phyloP scores from a whole-genome alignment of 2,329 filamentous ascomycete species.

The Trichophyton simii region DNA sequence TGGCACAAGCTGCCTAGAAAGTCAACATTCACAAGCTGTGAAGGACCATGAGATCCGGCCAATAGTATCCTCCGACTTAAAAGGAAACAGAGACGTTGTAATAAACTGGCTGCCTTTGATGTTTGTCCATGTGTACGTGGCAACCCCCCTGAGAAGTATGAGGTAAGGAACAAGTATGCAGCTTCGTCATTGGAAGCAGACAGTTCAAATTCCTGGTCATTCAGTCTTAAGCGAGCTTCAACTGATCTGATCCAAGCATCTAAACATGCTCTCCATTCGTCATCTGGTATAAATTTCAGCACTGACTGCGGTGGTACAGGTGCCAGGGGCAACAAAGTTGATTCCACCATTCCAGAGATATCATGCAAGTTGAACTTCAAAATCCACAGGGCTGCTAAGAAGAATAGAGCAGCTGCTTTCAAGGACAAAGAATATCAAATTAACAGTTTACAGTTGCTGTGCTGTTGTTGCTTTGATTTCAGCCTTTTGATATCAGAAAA shows the following conservation, averaged over 20 bases:
- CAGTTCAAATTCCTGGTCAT: constrained; percentile 43
- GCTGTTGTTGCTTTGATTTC: not conserved
- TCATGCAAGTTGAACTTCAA: not conserved
- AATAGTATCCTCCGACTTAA: constrained; percentile 49
- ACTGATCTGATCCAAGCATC: constrained; percentile 62
- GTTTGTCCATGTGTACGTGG: constrained; percentile 15
- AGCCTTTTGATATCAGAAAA: not conserved
- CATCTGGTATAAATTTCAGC: constrained; percentile 50
- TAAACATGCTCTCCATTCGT: constrained; percentile 67
- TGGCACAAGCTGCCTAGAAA: constrained; percentile 58
- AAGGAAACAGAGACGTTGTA: constrained; percentile 54
- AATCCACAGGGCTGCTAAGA: not conserved
- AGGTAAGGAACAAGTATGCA: constrained; percentile 50
- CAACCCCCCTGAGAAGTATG: constrained; percentile 49
- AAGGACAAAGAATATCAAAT: not conserved
- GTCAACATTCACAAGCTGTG: constrained; percentile 47
- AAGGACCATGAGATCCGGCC: constrained; percentile 32
- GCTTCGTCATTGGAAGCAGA: constrained; percentile 46
- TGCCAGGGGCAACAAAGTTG: constrained; percentile 51
- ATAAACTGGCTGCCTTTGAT: constrained; percentile 30
- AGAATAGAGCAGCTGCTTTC: not conserved
- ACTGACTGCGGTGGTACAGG: constrained; percentile 60
- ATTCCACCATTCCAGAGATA: not conserved
- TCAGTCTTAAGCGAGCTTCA: constrained; percentile 50
- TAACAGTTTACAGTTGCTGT: not conserved